phyloP scores from a whole-genome alignment of 2,329 filamentous ascomycete species.

The Gnomoniopsis sp. region DNA sequence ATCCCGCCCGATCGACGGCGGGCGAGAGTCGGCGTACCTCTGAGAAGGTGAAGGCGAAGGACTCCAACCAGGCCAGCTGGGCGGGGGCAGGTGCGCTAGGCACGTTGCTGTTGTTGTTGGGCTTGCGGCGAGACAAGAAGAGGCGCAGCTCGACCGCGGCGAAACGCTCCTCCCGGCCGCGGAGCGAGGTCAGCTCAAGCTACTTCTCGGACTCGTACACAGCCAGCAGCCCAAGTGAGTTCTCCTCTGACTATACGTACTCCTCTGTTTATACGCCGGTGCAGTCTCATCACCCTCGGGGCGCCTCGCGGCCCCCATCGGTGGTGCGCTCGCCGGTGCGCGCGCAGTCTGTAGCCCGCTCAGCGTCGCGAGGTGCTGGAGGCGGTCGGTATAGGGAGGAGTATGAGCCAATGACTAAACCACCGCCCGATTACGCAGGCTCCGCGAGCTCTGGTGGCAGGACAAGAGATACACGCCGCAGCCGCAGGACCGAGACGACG shows the following conservation, averaged over 20 bases:
- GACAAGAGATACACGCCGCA: constrained; percentile 32
- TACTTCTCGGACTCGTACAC: constrained; percentile 55
- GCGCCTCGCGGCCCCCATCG: not conserved
- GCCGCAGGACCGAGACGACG: constrained; percentile 17
- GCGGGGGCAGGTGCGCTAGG: constrained; percentile 50
- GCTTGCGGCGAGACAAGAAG: constrained; percentile 49
- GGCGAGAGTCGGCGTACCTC: constrained; percentile 36
- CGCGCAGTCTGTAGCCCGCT: constrained; percentile 4
- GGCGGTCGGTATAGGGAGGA: constrained; percentile 12
- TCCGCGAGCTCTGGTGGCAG: constrained; percentile 41
- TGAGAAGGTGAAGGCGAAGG: constrained; percentile 34
- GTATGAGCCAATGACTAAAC: constrained; percentile 18
- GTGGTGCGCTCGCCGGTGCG: constrained; percentile 10
- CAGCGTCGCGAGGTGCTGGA: constrained; percentile 4
- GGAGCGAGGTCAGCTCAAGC: constrained; percentile 46
- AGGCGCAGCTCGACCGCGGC: constrained; percentile 37
- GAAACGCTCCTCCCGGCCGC: constrained; percentile 22
- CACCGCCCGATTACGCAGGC: constrained; percentile 18
- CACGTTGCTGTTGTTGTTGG: constrained; percentile 52
- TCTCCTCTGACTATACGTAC: constrained; percentile 18
- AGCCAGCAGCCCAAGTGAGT: constrained; percentile 51
- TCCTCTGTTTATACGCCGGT: constrained; percentile 17
- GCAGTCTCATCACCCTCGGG: constrained; percentile 6
- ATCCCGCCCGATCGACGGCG: constrained; percentile 40
- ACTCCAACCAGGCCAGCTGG: constrained; percentile 46